Conservation (phyloP, 2,329 filamentous ascomycete species). For the Diaporthe sp. region DNA sequence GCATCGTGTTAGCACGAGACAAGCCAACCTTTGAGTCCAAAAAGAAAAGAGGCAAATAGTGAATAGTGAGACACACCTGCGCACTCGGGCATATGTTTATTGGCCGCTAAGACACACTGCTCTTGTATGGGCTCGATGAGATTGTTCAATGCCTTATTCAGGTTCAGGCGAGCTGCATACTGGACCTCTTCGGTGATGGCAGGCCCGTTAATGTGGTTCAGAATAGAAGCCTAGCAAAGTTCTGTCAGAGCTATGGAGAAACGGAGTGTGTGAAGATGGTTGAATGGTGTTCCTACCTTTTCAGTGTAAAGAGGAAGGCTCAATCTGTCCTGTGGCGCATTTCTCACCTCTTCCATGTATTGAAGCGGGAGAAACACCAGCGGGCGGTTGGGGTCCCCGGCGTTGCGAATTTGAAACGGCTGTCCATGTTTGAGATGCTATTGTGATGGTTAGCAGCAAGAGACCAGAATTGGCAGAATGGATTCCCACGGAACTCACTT, state of each 20-base stretch:
- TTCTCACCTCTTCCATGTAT: conserved; percentile 30
- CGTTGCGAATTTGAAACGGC: conserved; percentile 3
- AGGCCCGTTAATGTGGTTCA: conserved; percentile 9
- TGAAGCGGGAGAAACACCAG: not conserved
- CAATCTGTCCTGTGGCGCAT: conserved; percentile 21
- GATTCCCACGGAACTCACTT: not conserved
- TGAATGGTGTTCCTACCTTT: not conserved
- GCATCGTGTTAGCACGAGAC: not conserved
- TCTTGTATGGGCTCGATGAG: conserved; percentile 18
- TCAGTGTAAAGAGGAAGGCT: conserved; percentile 23
- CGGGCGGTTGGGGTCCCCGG: not conserved
- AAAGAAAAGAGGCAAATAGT: not conserved
- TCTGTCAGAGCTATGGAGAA: not conserved
- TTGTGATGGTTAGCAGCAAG: not conserved
- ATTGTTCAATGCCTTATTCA: conserved; percentile 18
- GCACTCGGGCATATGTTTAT: not conserved
- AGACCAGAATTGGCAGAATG: not conserved
- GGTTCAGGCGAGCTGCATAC: conserved; percentile 14
- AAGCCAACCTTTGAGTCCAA: not conserved
- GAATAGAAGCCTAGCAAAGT: not conserved
- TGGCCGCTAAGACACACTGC: not conserved
- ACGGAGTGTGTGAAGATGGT: no score
- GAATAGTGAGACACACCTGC: not conserved
- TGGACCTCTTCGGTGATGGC: conserved; percentile 31
- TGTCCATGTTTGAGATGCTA: conserved; percentile 16